Base-by-base conservation (phyloP, 768 basidiomycete species). In the Leccinum variicolor region DNA sequence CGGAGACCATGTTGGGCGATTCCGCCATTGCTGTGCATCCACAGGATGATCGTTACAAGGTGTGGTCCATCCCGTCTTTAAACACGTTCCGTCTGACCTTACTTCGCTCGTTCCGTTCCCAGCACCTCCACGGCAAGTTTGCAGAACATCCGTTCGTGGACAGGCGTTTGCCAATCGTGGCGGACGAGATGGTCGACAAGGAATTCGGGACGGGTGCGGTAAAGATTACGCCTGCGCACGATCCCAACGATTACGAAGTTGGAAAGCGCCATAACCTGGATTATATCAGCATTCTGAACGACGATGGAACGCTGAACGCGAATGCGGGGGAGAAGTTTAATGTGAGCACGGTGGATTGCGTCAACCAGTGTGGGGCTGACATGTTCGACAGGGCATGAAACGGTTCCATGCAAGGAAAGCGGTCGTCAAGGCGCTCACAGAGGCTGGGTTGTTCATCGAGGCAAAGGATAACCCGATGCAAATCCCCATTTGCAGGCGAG, bases 1-100 rank as follows among this genome's bases (percentile, higher is more conserved):
- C 95, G 0, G 97, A 98, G 74, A 98, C 97, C 0, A 96, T 98
- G 92, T 81, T 99, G 0, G 97, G 97, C 34, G 97, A 98, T 81
- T 93, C 94, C 2, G 97, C 92, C 26, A 88, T 99, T 23, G 97
- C 97, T 28, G 92, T 98, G 0, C 96, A 99, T 73, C 95, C 94
- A 3, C 84, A 95, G 57, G 96, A 98, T 70, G 75, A 81, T 9
- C 85, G 96, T 13, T 98, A 98, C 76, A 94, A 80, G 73, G 88
- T 86, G 29, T 36, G 68, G 6, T 3, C 41, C 25, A 34, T 53
- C 55, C 28, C 26, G 33, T 31, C 6, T 21, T 9, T 33, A 17
- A 8, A 39, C 7, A 9, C 14, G 39, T 45, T 28, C 53, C n/a
- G 53, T 19, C 54, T 57, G 34, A 39, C 21, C 4, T 34, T 4